Evolutionary conservation across 176 grass and related monocot genomes (phyloP), one percentile per base, ranked within the genome.

Genomic region (Rhynchospora breviuscula): DNA sequence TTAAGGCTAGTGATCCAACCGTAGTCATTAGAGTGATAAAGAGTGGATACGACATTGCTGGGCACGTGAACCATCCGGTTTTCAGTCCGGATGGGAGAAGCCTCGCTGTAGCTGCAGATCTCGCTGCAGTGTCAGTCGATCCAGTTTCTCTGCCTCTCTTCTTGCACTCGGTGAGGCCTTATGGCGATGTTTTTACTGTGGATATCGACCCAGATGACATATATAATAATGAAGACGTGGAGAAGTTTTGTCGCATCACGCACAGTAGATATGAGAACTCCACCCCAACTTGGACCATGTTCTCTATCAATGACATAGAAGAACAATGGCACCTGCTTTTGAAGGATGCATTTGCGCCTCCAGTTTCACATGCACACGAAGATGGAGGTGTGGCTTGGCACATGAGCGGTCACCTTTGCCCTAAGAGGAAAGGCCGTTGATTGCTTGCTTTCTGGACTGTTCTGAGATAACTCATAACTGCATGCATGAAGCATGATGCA

Each of bases 61-160:
- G 90, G 0, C 87, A 89, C 49, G 84, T 91, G 6, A 91, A 89
- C 74, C 90, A 91, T 78, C 90, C 90, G 0, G 10, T 89, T 2
- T 84, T 91, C 79, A 91, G 84, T 29, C 90, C 84, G 0, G 84
- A 86, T 45, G 60, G 81, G 9, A 57, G 4, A 72, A 91, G 86
- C 89, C 56, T 91, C 21, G 84, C 63, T 15, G 67, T 91, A 44
- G 26, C 89, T 1, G 8, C 84, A 8, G 86, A 91, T 84, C 89
- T 91, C 8, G 64, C 86, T 29, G 73, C 63, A 1, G 89, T 86
- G 17, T 84, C 90, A 0, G 76, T 60, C 0, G 87, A 91, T 1
- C 87, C 90, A 0, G 84, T 89, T 7, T 91, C 90, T 0, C 29
- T 91, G 83, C 87, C 84, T 0, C 10, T 81, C 7, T 86, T 91